phyloP scores from a whole-genome alignment of 2,329 filamentous ascomycete species.

The Neopestalotiopsis sp. region DNA sequence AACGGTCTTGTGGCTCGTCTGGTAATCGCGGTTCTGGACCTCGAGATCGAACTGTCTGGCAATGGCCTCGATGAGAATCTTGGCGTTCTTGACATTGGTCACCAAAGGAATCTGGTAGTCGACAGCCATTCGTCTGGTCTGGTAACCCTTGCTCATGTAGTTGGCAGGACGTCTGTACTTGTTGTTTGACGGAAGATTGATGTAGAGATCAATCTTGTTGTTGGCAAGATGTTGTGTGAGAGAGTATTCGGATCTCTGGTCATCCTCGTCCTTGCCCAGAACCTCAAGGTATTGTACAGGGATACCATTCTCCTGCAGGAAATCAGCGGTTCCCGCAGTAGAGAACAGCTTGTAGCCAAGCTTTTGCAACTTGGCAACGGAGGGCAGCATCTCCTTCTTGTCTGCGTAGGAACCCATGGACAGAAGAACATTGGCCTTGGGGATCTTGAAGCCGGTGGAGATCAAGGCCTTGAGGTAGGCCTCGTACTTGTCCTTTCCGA shows the following conservation, averaged over 20 bases:
- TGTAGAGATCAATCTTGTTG: constrained; percentile 98
- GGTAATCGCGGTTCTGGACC: constrained; percentile 84
- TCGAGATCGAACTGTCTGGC: constrained; percentile 86
- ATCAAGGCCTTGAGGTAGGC: constrained; percentile 96
- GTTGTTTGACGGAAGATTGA: constrained; percentile 99
- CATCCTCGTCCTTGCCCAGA: constrained; percentile 76
- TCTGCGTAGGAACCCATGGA: constrained; percentile 98
- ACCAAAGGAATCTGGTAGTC: constrained; percentile 96
- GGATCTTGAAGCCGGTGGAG: constrained; percentile 94
- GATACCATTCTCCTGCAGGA: constrained; percentile 89
- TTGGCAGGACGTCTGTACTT: constrained; percentile 94
- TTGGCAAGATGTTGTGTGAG: constrained; percentile 95
- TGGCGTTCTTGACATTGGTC: constrained; percentile 99
- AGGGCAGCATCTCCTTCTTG: constrained; percentile 95
- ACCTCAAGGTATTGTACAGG: constrained; percentile 93
- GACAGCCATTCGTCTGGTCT: constrained; percentile 95
- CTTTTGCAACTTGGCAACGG: constrained; percentile 85
- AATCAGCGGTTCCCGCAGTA: constrained; percentile 95
- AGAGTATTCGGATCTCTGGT: constrained; percentile 94
- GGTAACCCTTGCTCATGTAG: constrained; percentile 98
- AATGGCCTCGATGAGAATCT: constrained; percentile 94
- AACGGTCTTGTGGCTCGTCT: constrained; percentile 83
- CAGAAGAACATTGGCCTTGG: constrained; percentile 91
- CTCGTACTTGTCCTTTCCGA: constrained; percentile 94
- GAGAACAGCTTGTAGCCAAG: constrained; percentile 96